Conservation (phyloP, 192 early-diverging fungal genomes). For the Dimargaris cristalligena region DNA sequence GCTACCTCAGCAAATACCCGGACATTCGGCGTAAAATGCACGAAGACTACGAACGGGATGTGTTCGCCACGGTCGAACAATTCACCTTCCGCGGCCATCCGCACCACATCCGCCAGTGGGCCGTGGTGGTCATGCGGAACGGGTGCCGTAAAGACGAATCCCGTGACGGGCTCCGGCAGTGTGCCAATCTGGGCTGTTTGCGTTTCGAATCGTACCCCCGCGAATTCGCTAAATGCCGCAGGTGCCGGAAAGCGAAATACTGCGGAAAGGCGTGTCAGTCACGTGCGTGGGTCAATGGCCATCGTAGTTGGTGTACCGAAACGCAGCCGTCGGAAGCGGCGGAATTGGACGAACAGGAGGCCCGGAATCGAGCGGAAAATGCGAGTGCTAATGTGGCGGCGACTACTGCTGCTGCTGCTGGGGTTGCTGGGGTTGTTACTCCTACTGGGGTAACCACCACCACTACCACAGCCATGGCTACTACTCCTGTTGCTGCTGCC, state of each 20-base stretch:
- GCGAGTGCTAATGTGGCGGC: no score
- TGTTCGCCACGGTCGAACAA: slow-evolving; percentile 63
- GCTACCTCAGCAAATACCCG: slow-evolving; percentile 80
- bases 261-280: slow-evolving; percentile 64
- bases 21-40: slow-evolving; percentile 45
- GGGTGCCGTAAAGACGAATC: slow-evolving; percentile 59
- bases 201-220: slow-evolving; percentile 55
- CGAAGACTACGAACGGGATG: slow-evolving; percentile 26
- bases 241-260: slow-evolving; percentile 77
- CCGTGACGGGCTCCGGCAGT: slow-evolving; percentile 52
- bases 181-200: slow-evolving; percentile 60
- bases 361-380: no score
- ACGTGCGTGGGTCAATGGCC: slow-evolving; percentile 61
- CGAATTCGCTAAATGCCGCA: slow-evolving; percentile 74
- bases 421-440: no score
- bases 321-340: slow-evolving; percentile 13
- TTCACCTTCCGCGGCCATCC: slow-evolving; percentile 52
- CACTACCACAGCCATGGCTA: no score
- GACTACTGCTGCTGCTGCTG: no score
- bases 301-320: slow-evolving; percentile 67
- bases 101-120: slow-evolving; percentile 52
- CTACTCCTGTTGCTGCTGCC: no score
- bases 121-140: slow-evolving; percentile 63
- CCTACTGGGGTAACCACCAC: no score
- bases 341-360: background rate